These are phyloP conservation scores for Tritrichomonas musculus DNA, from an alignment of 208 protist species.

Conservation along the genomic window DNA sequence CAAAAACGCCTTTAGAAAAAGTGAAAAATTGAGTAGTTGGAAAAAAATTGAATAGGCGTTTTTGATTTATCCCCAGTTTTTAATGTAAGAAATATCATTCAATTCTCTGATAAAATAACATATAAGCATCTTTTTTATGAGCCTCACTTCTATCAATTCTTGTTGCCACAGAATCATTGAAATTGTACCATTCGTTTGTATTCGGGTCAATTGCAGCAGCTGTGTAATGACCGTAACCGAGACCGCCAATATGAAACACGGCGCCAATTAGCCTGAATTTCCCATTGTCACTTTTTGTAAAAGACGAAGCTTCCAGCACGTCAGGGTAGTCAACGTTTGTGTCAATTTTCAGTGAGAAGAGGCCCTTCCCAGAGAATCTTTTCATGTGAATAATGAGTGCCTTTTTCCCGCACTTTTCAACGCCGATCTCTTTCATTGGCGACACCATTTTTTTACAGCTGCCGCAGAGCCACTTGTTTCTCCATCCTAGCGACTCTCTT, in stretches of 20 bases:
- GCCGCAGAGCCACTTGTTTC: neutral
- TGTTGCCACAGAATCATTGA: neutral
- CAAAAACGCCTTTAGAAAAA: too few relatives aligned
- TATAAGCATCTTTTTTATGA: neutral
- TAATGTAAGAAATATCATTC: too few relatives aligned
- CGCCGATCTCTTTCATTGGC: constrained; percentile 11
- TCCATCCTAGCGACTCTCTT: neutral
- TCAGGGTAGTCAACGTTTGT: neutral
- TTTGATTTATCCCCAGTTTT: too few relatives aligned
- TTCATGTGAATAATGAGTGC: neutral
- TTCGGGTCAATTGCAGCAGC: neutral
- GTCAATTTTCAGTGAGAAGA: neutral
- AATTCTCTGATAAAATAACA: neutral
- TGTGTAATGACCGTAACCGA: neutral
- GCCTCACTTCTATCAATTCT: neutral
- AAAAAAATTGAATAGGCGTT: too few relatives aligned
- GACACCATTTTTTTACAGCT: neutral
- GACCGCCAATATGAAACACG: neutral
- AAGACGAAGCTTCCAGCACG: neutral
- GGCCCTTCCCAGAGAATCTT: neutral
- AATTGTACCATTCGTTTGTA: neutral
- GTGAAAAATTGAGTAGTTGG: too few relatives aligned
- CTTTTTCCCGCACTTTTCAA: neutral
- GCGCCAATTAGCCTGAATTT: neutral
- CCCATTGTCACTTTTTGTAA: neutral